A percentile compares a stretch with the other conserved stretches of the same genome.
Conservation (phyloP, 352 stramenopile genomes). For the Pythium dissimile region DNA sequence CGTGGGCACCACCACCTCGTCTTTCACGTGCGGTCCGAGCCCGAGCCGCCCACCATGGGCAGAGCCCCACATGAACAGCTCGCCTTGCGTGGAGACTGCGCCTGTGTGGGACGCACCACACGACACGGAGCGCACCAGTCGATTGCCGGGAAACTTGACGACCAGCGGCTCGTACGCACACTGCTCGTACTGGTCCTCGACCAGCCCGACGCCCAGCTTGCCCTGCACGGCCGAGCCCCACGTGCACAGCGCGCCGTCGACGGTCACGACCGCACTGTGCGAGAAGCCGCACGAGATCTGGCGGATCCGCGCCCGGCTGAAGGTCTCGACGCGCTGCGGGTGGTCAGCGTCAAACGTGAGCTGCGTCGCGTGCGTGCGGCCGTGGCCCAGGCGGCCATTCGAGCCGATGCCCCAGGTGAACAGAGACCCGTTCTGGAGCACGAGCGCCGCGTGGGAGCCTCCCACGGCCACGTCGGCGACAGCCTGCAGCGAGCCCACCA, state of each 20-base stretch:
- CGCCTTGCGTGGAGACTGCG: constrained; percentile 55
- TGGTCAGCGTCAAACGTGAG: constrained; percentile 66
- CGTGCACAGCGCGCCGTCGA: constrained; percentile 74
- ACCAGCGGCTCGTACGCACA: constrained; percentile 13
- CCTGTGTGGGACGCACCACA: constrained; percentile 86
- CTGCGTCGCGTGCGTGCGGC: constrained; percentile 42
- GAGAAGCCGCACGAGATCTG: constrained; percentile 72
- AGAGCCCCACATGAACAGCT: constrained; percentile 90
- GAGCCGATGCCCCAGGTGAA: constrained; percentile 90
- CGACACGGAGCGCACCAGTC: constrained; percentile 73
- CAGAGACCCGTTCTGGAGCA: constrained; percentile 84
- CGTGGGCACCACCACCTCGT: constrained; percentile 66
- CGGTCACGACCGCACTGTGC: constrained; percentile 85
- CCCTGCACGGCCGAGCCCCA: constrained; percentile 85
- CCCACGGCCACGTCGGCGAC: constrained; percentile 72
- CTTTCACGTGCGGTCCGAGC: constrained; percentile 65
- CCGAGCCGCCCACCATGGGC: constrained; percentile 91
- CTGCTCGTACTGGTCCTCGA: constrained; percentile 81
- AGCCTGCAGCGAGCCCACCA: constrained; percentile 22
- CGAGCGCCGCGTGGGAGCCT: constrained; percentile 72
- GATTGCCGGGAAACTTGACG: constrained; percentile 64
- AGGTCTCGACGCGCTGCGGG: constrained; percentile 48
- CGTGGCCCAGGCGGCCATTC: constrained; percentile 79
- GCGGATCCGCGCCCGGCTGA: constrained; percentile 40
- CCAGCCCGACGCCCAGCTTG: constrained; percentile 86